These are phyloP conservation scores for Alternaria alternata DNA, from an alignment of 2,329 filamentous ascomycete genomes.

Conservation along the genomic window DNA sequence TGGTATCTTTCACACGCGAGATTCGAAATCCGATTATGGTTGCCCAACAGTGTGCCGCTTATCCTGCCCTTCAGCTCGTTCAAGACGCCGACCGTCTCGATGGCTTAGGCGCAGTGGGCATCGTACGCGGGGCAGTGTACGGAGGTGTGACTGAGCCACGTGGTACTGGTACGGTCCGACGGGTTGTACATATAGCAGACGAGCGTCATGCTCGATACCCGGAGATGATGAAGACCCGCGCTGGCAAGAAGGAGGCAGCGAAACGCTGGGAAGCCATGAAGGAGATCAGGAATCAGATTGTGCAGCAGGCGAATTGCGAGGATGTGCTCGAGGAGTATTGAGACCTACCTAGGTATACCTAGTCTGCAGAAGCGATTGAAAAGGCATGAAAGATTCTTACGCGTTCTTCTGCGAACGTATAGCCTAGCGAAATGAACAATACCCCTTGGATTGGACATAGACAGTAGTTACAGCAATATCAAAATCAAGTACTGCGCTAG, in stretches of 20 bases:
- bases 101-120: conserved; percentile 75
- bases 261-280: conserved; percentile 23
- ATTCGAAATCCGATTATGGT: conserved; percentile 66
- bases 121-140: not conserved
- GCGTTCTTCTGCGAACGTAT: not conserved
- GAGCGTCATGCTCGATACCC: conserved; percentile 16
- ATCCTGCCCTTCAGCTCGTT: conserved; percentile 78
- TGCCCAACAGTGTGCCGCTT: conserved; percentile 59
- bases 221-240: conserved; percentile 31
- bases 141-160: conserved; percentile 47
- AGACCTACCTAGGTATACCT: too few relatives aligned
- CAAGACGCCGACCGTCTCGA: conserved; percentile 92
- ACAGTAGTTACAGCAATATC: not conserved
- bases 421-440: too few relatives aligned
- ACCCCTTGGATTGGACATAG: not conserved
- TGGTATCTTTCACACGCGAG: conserved; percentile 81
- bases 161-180: conserved; percentile 50
- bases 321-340: conserved; percentile 8
- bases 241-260: conserved; percentile 24
- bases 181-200: conserved; percentile 17
- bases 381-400: not conserved
- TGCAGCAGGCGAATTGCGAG: conserved; percentile 20
- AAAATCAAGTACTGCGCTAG: not conserved
- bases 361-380: too few relatives aligned
- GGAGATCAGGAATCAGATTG: conserved; percentile 9